These are phyloP conservation scores for Emericellopsis cladophorae DNA, from an alignment of 2,329 filamentous ascomycete genomes.

Conservation along the genomic window DNA sequence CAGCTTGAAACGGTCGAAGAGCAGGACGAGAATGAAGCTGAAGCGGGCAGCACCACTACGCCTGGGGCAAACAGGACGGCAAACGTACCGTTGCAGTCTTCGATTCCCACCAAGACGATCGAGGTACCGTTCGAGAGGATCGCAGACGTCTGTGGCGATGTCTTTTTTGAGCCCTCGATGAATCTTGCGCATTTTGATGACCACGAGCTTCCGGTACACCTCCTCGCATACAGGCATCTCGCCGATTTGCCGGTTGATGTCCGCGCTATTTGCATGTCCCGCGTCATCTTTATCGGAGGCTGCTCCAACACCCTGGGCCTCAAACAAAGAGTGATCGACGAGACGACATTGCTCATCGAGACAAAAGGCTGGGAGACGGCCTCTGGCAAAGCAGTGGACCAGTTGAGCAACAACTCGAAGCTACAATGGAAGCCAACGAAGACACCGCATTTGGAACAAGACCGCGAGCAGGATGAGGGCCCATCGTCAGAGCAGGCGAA, in stretches of 20 bases:
- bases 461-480: constrained; percentile 6
- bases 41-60: constrained; percentile 13
- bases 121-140: constrained; percentile 58
- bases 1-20: constrained; percentile 38
- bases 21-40: constrained; percentile 37
- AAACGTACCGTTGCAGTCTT: constrained; percentile 27
- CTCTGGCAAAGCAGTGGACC: constrained; percentile 52
- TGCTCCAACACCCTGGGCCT: constrained; percentile 69
- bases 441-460: constrained; percentile 8
- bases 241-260: constrained; percentile 70
- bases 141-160: constrained; percentile 60
- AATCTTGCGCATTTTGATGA: constrained; percentile 59
- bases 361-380: constrained; percentile 68
- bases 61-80: too few species aligned
- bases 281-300: constrained; percentile 77
- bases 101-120: constrained; percentile 38
- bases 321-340: constrained; percentile 62
- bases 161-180: constrained; percentile 53
- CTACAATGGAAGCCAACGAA: constrained; percentile 18
- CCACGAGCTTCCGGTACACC: constrained; percentile 67
- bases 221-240: constrained; percentile 65
- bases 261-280: constrained; percentile 73
- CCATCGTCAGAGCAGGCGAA: constrained; percentile 7
- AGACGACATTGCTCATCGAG: constrained; percentile 55
- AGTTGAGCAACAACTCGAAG: constrained; percentile 32